These are phyloP conservation scores for Puccinia novopanici DNA, from an alignment of 1,284 basidiomycete species.

Conservation along the genomic window DNA sequence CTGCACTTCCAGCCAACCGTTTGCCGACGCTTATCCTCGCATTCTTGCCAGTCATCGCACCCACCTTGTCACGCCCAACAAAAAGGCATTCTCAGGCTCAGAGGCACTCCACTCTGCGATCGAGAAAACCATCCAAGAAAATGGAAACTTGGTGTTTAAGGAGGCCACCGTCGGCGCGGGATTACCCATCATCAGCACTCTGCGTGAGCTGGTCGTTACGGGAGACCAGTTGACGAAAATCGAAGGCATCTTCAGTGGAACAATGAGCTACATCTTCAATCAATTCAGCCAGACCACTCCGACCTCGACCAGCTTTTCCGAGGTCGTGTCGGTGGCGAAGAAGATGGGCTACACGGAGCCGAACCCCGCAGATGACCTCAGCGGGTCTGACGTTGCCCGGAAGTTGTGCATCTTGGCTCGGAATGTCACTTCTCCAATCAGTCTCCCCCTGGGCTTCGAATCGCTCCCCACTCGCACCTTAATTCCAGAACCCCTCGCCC, in stretches of 20 bases:
- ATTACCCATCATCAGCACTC: conserved; percentile 83
- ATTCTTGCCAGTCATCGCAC: conserved; percentile 71
- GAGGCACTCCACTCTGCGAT: conserved; percentile 73
- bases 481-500: conserved; percentile 74
- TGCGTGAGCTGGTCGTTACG: conserved; percentile 86
- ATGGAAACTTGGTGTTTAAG: conserved; percentile 74
- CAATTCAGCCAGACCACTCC: conserved; percentile 65
- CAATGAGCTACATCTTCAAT: conserved; percentile 99
- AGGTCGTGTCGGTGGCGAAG: conserved; percentile 75
- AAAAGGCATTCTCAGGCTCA: conserved; percentile 88
- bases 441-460: conserved; percentile 69
- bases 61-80: conserved; percentile 93
- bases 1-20: conserved; percentile 82
- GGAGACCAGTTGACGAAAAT: conserved; percentile 75
- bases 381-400: conserved; percentile 92
- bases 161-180: conserved; percentile 96
- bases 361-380: conserved; percentile 92
- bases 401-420: conserved; percentile 94
- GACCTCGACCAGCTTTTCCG: conserved; percentile 30
- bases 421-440: conserved; percentile 63
- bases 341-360: conserved; percentile 97
- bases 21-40: conserved; percentile 80
- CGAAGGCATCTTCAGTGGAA: conserved; percentile 82
- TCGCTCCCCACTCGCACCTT: conserved; percentile 83
- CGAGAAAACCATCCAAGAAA: conserved; percentile 63